Percentiles rank a stretch among this genome's conserved stretches.
Conservation (phyloP, 495 filamentous ascomycete species). For the Venustampulla echinocandica region DNA sequence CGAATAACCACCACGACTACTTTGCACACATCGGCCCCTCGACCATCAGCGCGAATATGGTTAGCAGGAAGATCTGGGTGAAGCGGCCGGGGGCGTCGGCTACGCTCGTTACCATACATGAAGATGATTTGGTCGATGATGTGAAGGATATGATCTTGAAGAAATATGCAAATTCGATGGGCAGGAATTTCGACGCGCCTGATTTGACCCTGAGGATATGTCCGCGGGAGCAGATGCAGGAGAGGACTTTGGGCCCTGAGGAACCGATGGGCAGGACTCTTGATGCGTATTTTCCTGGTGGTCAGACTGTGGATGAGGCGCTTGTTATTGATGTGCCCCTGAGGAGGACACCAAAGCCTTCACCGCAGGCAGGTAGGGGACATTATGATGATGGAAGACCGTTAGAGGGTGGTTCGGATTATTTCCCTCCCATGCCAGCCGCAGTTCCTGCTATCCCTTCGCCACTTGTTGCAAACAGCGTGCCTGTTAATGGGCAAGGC, state of each 20-base stretch:
- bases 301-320: conserved; percentile 84
- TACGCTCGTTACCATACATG: conserved; percentile 74
- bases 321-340: conserved; percentile 79
- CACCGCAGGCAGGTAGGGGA: conserved; percentile 42
- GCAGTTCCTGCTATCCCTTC: conserved; percentile 33
- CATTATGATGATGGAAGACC: conserved; percentile 60
- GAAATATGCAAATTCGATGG: conserved; percentile 90
- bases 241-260: conserved; percentile 73
- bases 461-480: conserved; percentile 32
- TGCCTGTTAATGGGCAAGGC: conserved; percentile 23
- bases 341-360: conserved; percentile 76
- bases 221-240: conserved; percentile 38
- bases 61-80: conserved; percentile 79
- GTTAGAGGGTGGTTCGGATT: conserved; percentile 67
- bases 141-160: conserved; percentile 83
- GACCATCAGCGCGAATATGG: conserved; percentile 32
- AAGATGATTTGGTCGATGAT: conserved; percentile 92
- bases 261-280: conserved; percentile 71
- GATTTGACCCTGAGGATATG: conserved; percentile 66
- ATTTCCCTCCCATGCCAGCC: conserved; percentile 80
- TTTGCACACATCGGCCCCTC: conserved; percentile 28
- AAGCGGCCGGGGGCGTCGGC: conserved; percentile 75
- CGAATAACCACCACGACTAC: conserved; percentile 25
- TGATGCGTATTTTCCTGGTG: conserved; percentile 80
- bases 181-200: conserved; percentile 78